Evolutionary conservation across 129 eudicot species (phyloP), one percentile per base, ranked within the genome.

Genomic region (Erigeron canadensis): DNA sequence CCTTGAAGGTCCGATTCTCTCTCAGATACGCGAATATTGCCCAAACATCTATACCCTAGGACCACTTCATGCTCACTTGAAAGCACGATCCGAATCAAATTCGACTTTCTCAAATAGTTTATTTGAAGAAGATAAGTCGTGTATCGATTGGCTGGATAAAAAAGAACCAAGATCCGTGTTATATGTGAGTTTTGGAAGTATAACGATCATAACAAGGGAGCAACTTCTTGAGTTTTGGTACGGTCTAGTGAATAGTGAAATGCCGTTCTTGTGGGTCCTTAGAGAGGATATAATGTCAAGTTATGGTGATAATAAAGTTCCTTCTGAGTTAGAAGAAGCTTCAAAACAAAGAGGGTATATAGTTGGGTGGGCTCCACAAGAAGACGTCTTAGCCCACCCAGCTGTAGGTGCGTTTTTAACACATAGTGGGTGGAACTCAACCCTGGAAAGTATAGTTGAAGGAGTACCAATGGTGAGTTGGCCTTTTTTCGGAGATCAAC

Each of bases 21-120:
- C 83, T 18, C 67, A 80, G 0, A 78, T 88, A 40, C 86, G 73
- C 15, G 72, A 12, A 2, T 40, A 57, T 5, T 82, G 81, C 55
- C 80, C 86, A 10, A 85, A 80, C 13, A 55, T 85, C 51, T 88
- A 85, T 78, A 61, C 95, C 1, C 80, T 87, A 11, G 94, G 95
- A 45, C 89, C 87, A 53, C 84, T 88, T 38, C 90, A 88, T 34
- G 80, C 86, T 3, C 90, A 78, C 43, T 66, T 83, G 13, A 80
- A 83, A 45, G n/a, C 80, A 1, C 83, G 77, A 15, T 70, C 82
- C 57, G 21, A 63, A 5, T 67, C 80, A 2, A 40, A 41, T 11
- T 53, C 38, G 5, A 23, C 66, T 13, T 77, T 78, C 9, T 85
- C 95, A 11, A 82, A 71, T 64, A 88, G 90, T 43, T 17, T 88